phyloP scores from a whole-genome alignment of 495 filamentous ascomycete species.

The Sporormia fimetaria region DNA sequence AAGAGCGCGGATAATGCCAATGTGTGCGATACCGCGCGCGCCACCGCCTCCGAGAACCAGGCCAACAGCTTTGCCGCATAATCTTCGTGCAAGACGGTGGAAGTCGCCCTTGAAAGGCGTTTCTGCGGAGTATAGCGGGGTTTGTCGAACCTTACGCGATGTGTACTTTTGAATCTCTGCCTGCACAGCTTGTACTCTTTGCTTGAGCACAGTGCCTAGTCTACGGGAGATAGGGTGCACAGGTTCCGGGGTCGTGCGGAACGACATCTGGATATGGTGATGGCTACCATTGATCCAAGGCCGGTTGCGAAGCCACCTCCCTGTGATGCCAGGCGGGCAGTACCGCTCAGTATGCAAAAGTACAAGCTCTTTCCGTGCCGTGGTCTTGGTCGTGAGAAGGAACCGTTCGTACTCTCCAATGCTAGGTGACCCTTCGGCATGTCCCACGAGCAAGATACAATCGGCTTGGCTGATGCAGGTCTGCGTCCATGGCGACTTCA shows the following conservation, averaged over 20 bases:
- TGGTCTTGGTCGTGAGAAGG: slow-evolving; percentile 92
- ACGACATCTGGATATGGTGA: slow-evolving; percentile 95
- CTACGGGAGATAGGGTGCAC: slow-evolving; percentile 65
- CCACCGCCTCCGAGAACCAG: slow-evolving; percentile 90
- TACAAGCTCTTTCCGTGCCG: slow-evolving; percentile 85
- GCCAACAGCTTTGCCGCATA: slow-evolving; percentile 90
- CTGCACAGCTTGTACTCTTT: slow-evolving; percentile 86
- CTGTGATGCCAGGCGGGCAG: slow-evolving; percentile 68
- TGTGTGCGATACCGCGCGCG: slow-evolving; percentile 78
- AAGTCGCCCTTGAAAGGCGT: slow-evolving; percentile 94
- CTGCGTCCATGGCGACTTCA: slow-evolving; percentile 95
- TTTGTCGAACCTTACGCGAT: slow-evolving; percentile 69
- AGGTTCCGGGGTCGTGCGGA: slow-evolving; percentile 63
- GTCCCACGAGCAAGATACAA: slow-evolving; percentile 81
- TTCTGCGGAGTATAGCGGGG: slow-evolving; percentile 80
- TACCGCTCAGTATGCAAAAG: slow-evolving; percentile 88
- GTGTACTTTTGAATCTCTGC: slow-evolving; percentile 98
- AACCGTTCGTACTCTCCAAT: slow-evolving; percentile 96
- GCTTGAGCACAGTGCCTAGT: slow-evolving; percentile 76
- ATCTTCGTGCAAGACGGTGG: slow-evolving; percentile 76
- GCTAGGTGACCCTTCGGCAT: slow-evolving; percentile 77
- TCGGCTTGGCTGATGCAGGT: slow-evolving; percentile 96
- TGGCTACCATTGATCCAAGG: slow-evolving; percentile 99
- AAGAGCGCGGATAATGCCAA: slow-evolving; percentile 87
- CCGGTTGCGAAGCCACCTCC: slow-evolving; percentile 83